Conservation (phyloP, 2,329 filamentous ascomycete genomes). For the Gnomoniopsis sp. region DNA sequence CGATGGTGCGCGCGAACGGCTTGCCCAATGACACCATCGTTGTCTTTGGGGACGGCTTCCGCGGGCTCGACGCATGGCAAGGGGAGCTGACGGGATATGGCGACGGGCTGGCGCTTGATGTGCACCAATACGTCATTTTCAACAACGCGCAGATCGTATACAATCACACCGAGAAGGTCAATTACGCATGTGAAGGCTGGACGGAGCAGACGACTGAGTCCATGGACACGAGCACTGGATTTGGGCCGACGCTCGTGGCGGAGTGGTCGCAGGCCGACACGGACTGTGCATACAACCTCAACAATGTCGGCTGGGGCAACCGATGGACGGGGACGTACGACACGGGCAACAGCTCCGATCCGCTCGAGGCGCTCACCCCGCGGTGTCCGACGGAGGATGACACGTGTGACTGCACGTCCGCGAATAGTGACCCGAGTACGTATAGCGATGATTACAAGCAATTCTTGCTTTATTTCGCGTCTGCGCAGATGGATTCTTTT, state of each 20-base stretch:
- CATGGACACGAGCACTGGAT: constrained; percentile 72
- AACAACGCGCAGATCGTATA: constrained; percentile 82
- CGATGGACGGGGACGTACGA: constrained; percentile 89
- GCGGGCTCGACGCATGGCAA: constrained; percentile 88
- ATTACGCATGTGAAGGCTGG: constrained; percentile 87
- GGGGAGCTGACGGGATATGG: constrained; percentile 70
- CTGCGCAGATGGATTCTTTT: constrained; percentile 94
- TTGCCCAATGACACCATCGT: constrained; percentile 61
- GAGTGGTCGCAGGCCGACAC: constrained; percentile 99
- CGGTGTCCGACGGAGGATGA: constrained; percentile 67
- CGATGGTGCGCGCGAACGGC: constrained; percentile 72
- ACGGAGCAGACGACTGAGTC: constrained; percentile 70
- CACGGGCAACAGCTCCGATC: constrained; percentile 53
- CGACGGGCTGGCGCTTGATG: constrained; percentile 78
- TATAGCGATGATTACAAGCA: constrained; percentile 77
- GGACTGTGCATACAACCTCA: constrained; percentile 83
- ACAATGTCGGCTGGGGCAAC: constrained; percentile 83
- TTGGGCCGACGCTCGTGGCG: constrained; percentile 89
- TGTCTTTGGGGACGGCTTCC: constrained; percentile 92
- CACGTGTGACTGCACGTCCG: constrained; percentile 68
- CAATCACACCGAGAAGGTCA: constrained; percentile 77
- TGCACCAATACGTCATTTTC: constrained; percentile 98
- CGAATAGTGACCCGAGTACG: constrained; percentile 67
- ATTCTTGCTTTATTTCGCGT: constrained; percentile 85
- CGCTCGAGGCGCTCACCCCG: constrained; percentile 61